Evolutionary conservation across 306 rosid species (phyloP).

Genomic region (Acmispon strigosus): DNA sequence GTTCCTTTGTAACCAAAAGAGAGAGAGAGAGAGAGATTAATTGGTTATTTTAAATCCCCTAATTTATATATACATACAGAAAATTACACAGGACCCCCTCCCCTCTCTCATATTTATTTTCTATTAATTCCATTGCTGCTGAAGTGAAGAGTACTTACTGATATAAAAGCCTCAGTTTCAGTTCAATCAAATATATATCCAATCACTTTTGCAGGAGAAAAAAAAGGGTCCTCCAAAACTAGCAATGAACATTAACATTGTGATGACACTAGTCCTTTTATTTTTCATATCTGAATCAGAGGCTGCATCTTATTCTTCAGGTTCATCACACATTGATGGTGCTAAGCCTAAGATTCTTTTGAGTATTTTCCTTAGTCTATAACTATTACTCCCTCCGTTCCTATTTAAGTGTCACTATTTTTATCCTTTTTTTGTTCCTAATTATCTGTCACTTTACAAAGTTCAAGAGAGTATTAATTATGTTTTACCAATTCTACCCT

Average conservation of each 20-base stretch:
- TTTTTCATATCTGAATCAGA: too few species aligned
- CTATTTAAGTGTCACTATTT: too few species aligned
- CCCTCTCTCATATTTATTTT: background rate
- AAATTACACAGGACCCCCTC: background rate
- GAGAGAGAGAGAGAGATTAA: too few species aligned
- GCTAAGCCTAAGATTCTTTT: background rate
- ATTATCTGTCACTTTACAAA: too few species aligned
- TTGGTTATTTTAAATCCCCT: too few species aligned
- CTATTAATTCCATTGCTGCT: background rate
- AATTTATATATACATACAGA: too few species aligned
- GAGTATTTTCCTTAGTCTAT: too few species aligned
- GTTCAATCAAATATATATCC: background rate
- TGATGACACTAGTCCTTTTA: slow-evolving; percentile 10
- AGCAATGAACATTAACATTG: slow-evolving; percentile 11
- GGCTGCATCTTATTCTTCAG: slow-evolving; percentile 13
- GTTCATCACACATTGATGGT: background rate
- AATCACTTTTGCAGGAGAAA: background rate
- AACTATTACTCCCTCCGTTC: too few species aligned
- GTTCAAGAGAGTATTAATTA: too few species aligned
- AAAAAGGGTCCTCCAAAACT: slow-evolving; percentile 30
- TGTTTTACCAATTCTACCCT: too few species aligned
- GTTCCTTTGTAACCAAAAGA: too few species aligned
- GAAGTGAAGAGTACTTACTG: background rate
- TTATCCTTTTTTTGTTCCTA: too few species aligned
- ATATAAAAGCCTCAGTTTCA: background rate